A percentile compares a stretch with the other conserved stretches of the same genome.
phyloP scores from a whole-genome alignment of 2,329 filamentous ascomycete genomes.

The Fusarium piperis region DNA sequence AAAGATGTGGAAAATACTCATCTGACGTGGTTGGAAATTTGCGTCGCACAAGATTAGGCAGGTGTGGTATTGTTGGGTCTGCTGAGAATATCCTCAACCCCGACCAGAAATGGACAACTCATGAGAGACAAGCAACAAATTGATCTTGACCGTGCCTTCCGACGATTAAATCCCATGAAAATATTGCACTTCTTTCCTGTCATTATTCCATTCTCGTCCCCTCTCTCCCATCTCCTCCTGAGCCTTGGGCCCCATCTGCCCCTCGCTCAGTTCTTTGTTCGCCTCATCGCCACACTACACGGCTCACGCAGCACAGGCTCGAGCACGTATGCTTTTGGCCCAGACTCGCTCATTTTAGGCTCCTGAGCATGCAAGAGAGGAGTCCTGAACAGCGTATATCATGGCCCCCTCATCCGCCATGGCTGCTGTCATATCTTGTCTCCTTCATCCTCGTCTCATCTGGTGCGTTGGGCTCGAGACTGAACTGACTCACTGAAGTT shows the following conservation, averaged over 20 bases:
- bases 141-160: background rate
- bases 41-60: background rate
- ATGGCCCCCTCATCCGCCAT: background rate
- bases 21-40: background rate
- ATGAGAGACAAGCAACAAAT: background rate
- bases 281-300: background rate
- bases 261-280: background rate
- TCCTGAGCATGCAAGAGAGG: background rate
- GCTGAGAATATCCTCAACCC: too few species aligned
- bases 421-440: background rate
- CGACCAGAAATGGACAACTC: background rate
- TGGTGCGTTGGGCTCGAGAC: background rate
- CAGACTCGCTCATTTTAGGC: background rate
- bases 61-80: background rate
- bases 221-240: background rate
- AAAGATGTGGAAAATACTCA: background rate
- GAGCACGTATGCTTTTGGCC: background rate
- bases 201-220: background rate
- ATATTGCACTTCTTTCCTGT: background rate
- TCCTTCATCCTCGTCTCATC: background rate
- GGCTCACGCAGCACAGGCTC: accelerated
- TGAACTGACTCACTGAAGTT: background rate
- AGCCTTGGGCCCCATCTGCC: background rate
- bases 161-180: background rate
- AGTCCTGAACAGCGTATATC: background rate